Evolutionary conservation across 768 basidiomycete genomes (phyloP).

Genomic region (Podaxis carcinomalis): DNA sequence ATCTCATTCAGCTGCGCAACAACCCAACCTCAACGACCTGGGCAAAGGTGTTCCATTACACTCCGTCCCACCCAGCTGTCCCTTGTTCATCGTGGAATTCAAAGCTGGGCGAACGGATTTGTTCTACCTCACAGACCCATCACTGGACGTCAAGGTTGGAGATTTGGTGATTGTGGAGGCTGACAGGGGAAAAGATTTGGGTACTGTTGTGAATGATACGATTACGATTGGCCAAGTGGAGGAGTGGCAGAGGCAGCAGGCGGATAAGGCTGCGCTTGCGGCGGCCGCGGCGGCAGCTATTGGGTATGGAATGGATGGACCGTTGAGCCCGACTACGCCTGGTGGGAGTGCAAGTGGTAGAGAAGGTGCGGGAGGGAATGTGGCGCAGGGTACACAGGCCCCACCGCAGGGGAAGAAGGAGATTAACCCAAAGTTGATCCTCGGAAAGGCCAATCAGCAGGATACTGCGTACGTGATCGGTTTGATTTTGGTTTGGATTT

Average conservation of each 20-base stretch:
- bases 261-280: conserved; percentile 48
- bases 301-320: conserved; percentile 22
- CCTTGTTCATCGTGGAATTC: conserved; percentile 96
- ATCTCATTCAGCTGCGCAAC: conserved; percentile 13
- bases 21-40: conserved; percentile 46
- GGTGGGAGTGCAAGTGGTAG: conserved; percentile 27
- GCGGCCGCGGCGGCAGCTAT: conserved; percentile 30
- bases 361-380: conserved; percentile 25
- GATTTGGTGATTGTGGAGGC: conserved; percentile 97
- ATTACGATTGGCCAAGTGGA: conserved; percentile 90
- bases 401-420: conserved; percentile 66
- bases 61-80: conserved; percentile 77
- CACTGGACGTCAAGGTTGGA: conserved; percentile 64
- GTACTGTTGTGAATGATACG: conserved; percentile 87
- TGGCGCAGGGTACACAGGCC: conserved; percentile 18
- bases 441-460: conserved; percentile 76
- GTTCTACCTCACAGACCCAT: conserved; percentile 80
- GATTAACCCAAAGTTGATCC: conserved; percentile 96
- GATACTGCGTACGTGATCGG: conserved; percentile 63
- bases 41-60: conserved; percentile 89
- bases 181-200: conserved; percentile 90
- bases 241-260: conserved; percentile 81
- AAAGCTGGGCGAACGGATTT: conserved; percentile 95
- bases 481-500: conserved; percentile 1
- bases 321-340: conserved; percentile 41